A percentile compares a stretch with the other conserved stretches of the same genome.
These are phyloP conservation scores for Dianthus caryophyllus DNA, from an alignment of 148 eudicot species.

Conservation along the genomic window DNA sequence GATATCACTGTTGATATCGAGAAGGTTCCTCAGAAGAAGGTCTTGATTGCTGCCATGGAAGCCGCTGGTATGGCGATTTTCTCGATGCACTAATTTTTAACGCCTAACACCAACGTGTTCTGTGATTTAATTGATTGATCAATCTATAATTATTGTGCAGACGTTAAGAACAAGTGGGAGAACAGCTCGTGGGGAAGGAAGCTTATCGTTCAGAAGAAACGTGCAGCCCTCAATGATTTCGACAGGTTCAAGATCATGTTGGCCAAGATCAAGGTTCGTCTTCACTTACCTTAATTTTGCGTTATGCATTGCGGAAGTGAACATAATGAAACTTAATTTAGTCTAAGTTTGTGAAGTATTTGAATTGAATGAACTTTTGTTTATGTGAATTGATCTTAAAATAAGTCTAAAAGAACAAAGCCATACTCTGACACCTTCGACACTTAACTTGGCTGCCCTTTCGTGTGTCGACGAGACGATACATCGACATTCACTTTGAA, in stretches of 20 bases:
- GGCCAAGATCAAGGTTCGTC: constrained; percentile 65
- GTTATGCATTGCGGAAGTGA: neutral
- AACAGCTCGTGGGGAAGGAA: constrained; percentile 73
- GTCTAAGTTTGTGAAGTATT: no score
- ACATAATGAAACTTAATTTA: no score
- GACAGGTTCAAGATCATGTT: constrained; percentile 71
- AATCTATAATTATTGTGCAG: constrained; percentile 11
- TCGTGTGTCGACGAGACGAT: no score
- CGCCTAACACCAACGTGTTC: neutral
- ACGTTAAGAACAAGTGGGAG: constrained; percentile 74
- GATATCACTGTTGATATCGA: constrained; percentile 57
- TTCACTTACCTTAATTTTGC: neutral
- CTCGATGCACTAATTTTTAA: neutral
- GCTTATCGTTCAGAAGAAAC: constrained; percentile 55
- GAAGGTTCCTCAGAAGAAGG: constrained; percentile 65
- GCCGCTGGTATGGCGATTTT: constrained; percentile 46
- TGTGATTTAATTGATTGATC: no score
- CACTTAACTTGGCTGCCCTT: no score
- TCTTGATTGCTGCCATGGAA: constrained; percentile 71
- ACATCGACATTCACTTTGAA: no score
- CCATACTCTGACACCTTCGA: no score
- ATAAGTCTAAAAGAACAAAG: no score
- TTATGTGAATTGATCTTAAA: no score
- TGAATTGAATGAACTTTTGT: no score
- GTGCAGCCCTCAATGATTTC: constrained; percentile 63